Base-by-base conservation (phyloP, 345 rosid species). In the Dovyalis caffra region DNA sequence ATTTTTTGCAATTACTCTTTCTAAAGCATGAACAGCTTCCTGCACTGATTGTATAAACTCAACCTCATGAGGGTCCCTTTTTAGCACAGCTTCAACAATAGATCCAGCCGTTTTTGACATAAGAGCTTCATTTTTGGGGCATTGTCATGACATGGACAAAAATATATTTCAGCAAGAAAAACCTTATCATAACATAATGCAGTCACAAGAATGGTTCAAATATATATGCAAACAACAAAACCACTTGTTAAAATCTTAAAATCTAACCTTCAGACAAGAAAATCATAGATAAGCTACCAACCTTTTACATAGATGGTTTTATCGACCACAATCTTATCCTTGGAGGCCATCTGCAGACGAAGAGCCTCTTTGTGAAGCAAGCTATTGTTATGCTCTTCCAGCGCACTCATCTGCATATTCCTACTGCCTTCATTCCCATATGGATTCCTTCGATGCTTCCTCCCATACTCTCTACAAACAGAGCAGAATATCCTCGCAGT, bases 41-140 rank as follows among this genome's bases (percentile, higher is more conserved):
- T 95, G 99, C 66, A 95, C 93, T 37, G 91, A 88, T 82, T 95
- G 99, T 73, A 91, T 82, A 86, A 93, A 95, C 76, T 95, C 99
- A 70, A 82, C 79, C 89, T 95, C 99, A 80, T 95, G 88, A 67
- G 99, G 98, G 81, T 95, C 99, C 87, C 97, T 89, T 85, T 87
- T 93, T 70, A 93, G 81, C 33, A 89, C 94, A 71, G 92, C 89
- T 81, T 95, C 97, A 77, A 95, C 83, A 67, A 95, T 95, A 70
- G 99, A 91, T 77, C 99, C 99, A 86, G 99, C 99, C 38, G 93
- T 90, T 86, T 93, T 95, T 31, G 99, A 95, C 99, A 95, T 95
- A 75, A 95, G 89, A 77, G 99, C 99, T 95, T 89, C 90, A 89
- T 78, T 82, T 78, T 56, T 73, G 66, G 75, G 75, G 78, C 81